Percentiles rank a stretch among this genome's conserved stretches.
phyloP scores from a whole-genome alignment of 352 stramenopile species.

The Blastocystis sp. region DNA sequence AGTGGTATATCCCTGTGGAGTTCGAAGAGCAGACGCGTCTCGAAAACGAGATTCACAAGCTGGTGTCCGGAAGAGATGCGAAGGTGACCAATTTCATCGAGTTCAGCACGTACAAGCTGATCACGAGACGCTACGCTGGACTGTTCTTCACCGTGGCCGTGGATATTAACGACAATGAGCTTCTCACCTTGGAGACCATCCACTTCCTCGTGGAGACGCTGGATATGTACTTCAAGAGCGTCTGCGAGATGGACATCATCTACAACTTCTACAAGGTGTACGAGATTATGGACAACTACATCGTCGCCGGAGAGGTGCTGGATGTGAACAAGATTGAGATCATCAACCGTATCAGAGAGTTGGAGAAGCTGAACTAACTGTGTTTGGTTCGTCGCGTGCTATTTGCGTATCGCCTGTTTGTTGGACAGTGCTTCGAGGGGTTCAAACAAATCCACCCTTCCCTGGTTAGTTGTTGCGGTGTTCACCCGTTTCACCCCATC shows the following conservation, averaged over 20 bases:
- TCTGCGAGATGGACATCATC: constrained; percentile 92
- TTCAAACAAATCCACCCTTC: background rate
- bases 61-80: constrained; percentile 82
- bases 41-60: constrained; percentile 84
- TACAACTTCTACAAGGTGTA: constrained; percentile 93
- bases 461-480: no score
- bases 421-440: background rate
- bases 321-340: constrained; percentile 87
- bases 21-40: constrained; percentile 78
- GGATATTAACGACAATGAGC: constrained; percentile 89
- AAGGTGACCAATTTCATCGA: constrained; percentile 92
- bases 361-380: constrained; percentile 80
- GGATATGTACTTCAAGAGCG: constrained; percentile 96
- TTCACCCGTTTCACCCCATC: no score
- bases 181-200: constrained; percentile 93
- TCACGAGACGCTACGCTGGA: constrained; percentile 94
- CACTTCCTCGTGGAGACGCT: constrained; percentile 96
- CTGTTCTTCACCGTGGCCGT: constrained; percentile 94
- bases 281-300: constrained; percentile 89
- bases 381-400: background rate
- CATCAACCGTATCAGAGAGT: constrained; percentile 84
- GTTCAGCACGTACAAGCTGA: constrained; percentile 97
- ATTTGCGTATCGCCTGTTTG: background rate
- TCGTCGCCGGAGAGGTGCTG: constrained; percentile 87
- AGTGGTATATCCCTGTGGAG: constrained; percentile 90